phyloP scores from a whole-genome alignment of 2,329 filamentous ascomycete genomes.

The Dothideomycetes sp. region DNA sequence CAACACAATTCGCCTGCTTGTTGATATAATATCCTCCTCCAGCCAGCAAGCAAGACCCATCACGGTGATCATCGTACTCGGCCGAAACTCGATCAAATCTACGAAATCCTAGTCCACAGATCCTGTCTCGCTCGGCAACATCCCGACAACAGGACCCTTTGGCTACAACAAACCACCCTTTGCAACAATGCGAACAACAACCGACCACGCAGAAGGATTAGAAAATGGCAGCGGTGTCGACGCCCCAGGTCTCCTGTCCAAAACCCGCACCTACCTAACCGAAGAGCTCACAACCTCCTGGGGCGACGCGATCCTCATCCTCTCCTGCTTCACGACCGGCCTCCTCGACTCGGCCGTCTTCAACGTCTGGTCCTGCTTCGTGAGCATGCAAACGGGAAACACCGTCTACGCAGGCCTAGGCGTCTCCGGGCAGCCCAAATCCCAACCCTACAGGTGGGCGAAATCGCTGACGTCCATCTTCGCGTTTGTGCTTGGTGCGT shows the following conservation, averaged over 20 bases:
- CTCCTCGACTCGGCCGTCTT: constrained; percentile 67
- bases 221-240: not conserved
- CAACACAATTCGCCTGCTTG: no score
- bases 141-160: no score
- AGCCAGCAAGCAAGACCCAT: no score
- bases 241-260: constrained; percentile 1
- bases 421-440: constrained; percentile 44
- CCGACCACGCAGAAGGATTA: not conserved
- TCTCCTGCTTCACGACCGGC: constrained; percentile 68
- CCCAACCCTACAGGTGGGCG: constrained; percentile 50
- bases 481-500: constrained; percentile 61
- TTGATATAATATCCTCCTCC: no score
- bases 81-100: no score
- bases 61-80: no score
- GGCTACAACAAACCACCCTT: not conserved
- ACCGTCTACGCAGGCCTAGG: constrained; percentile 71
- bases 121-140: no score
- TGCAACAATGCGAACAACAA: not conserved
- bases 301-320: constrained; percentile 57
- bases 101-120: no score
- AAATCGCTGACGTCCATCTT: constrained; percentile 61
- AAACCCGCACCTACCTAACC: constrained; percentile 20
- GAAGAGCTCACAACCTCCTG: constrained; percentile 48
- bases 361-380: constrained; percentile 68
- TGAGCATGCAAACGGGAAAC: constrained; percentile 71